A percentile compares a stretch with the other conserved stretches of the same genome.
phyloP scores from a whole-genome alignment of 176 grass and related monocot genomes.

The Urochloa ruziziensis region DNA sequence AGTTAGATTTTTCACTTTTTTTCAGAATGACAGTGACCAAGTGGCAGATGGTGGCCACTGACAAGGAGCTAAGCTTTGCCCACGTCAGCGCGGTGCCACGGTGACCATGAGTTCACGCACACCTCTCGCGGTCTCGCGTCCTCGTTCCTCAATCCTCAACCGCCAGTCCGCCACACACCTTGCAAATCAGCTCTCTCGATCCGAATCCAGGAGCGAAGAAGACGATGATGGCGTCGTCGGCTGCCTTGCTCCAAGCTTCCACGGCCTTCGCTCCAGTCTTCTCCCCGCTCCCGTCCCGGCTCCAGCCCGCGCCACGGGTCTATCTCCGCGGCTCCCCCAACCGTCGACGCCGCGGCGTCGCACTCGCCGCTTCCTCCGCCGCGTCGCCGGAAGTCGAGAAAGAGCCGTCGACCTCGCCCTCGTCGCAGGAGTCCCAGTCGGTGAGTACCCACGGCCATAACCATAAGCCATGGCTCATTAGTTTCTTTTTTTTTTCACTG shows the following conservation, averaged over 20 bases:
- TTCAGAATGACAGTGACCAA: neutral
- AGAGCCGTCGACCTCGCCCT: neutral
- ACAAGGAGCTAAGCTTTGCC: neutral
- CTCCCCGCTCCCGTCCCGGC: neutral
- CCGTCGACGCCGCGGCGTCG: conserved; percentile 2
- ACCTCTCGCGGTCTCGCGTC: neutral
- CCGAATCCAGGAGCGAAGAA: neutral
- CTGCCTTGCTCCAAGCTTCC: conserved; percentile 27
- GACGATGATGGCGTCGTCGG: conserved; percentile 8
- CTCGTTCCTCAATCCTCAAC: neutral
- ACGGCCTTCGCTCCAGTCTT: conserved; percentile 11
- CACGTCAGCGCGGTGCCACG: neutral
- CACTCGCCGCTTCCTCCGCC: conserved; percentile 30
- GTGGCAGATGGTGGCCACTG: neutral
- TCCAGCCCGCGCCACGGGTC: neutral
- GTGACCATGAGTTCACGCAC: neutral
- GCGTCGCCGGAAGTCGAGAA: conserved; percentile 38
- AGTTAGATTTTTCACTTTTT: too few relatives aligned
- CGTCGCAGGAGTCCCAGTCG: neutral
- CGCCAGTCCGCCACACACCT: neutral
- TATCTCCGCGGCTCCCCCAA: neutral
- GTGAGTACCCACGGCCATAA: conserved; percentile 10
- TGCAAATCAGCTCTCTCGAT: neutral
- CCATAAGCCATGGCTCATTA: too few relatives aligned
- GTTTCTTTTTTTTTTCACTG: neutral